A percentile compares a stretch with the other conserved stretches of the same genome.
Evolutionary conservation across 2,329 filamentous ascomycete genomes (phyloP).

Genomic region (Parastagonospora avenae): DNA sequence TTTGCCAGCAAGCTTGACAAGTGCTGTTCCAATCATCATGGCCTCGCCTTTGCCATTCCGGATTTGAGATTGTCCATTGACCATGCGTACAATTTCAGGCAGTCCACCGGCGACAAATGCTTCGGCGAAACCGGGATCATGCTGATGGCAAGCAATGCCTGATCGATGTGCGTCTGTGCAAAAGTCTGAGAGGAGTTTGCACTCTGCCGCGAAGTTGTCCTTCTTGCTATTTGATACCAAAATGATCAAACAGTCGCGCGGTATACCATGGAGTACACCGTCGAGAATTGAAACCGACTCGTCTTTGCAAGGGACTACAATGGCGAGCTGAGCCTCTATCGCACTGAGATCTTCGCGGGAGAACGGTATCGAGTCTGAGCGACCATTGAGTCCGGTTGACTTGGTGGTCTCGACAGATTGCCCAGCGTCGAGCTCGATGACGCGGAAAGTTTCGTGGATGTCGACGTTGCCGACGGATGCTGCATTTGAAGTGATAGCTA

Average conservation of each 20-base stretch:
- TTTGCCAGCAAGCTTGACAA: conserved; percentile 13
- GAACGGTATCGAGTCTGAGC: conserved; percentile 1
- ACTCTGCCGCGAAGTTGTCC: conserved; percentile 9
- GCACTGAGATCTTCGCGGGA: conserved; percentile 5
- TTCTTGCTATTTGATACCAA: conserved; percentile 19
- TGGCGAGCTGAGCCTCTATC: conserved; percentile 15
- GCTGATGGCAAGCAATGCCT: conserved; percentile 12
- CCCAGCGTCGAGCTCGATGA: conserved; percentile 17
- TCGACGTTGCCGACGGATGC: conserved; percentile 11
- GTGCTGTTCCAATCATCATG: conserved; percentile 16
- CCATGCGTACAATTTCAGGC: conserved; percentile 2
- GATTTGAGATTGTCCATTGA: not conserved
- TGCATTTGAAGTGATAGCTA: not conserved
- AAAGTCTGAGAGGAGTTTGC: conserved; percentile 6
- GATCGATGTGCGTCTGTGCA: conserved; percentile 4
- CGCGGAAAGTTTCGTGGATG: conserved; percentile 10
- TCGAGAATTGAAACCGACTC: conserved; percentile 15
- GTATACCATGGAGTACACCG: conserved; percentile 19
- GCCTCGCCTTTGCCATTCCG: conserved; percentile 23
- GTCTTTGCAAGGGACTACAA: conserved; percentile 21
- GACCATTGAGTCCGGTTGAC: not conserved
- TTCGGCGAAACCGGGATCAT: conserved; percentile 10
- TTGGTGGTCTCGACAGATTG: not conserved
- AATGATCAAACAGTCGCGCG: conserved; percentile 16
- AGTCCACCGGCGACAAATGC: conserved; percentile 11